Evolutionary conservation across 768 basidiomycete species (phyloP).

Genomic region (Artomyces pyxidatus): DNA sequence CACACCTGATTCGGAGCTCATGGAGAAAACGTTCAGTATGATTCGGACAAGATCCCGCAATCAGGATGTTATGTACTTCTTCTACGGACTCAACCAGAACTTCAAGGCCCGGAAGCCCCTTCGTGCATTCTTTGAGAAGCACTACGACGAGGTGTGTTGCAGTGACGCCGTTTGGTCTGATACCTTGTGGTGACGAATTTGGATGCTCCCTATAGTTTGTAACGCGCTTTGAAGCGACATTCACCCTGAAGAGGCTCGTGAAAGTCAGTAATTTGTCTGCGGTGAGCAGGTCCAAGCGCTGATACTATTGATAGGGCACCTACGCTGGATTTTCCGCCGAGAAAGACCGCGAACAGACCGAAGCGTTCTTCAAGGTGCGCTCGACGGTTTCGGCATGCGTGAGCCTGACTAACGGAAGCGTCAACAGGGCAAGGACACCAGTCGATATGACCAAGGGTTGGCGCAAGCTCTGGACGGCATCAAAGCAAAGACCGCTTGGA

Average conservation of each 20-base stretch:
- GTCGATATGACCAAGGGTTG: slow-evolving; percentile 11
- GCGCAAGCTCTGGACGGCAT: slow-evolving; percentile 14
- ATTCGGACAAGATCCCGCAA: slow-evolving; percentile 45
- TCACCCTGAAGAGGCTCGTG: background rate
- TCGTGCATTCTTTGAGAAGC: slow-evolving; percentile 56
- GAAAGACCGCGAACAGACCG: background rate
- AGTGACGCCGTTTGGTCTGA: background rate
- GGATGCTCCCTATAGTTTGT: background rate
- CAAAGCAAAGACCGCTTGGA: slow-evolving; percentile 5
- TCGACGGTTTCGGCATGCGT: background rate
- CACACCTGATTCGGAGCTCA: slow-evolving; percentile 45
- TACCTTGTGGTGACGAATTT: background rate
- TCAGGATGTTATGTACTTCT: slow-evolving; percentile 60
- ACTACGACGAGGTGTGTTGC: slow-evolving; percentile 55
- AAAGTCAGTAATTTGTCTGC: background rate
- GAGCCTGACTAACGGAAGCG: background rate
- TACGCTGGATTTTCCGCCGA: background rate
- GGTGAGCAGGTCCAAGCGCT: background rate
- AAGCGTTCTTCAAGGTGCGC: slow-evolving; percentile 15
- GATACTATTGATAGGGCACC: background rate
- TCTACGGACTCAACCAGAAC: slow-evolving; percentile 54
- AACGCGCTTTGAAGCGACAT: background rate
- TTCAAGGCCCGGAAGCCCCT: slow-evolving; percentile 42
- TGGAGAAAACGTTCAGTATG: slow-evolving; percentile 58
- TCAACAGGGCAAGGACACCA: slow-evolving; percentile 10